These are phyloP conservation scores for Spergularia bocconei DNA, from an alignment of 148 eudicot species.

Conservation along the genomic window DNA sequence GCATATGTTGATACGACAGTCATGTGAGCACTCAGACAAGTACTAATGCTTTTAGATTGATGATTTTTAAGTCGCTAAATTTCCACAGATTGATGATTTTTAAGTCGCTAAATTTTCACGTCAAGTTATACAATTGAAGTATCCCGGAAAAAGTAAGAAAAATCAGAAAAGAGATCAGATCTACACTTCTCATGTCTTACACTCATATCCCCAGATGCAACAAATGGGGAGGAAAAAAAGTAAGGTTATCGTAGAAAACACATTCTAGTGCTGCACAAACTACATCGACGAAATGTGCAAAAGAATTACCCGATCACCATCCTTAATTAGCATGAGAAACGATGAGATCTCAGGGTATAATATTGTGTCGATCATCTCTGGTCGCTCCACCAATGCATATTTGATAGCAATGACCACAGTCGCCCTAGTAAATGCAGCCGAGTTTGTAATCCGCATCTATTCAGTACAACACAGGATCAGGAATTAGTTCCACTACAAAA, in stretches of 20 bases:
- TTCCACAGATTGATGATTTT: not conserved
- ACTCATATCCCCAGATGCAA: not conserved
- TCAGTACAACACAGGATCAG: constrained; percentile 9
- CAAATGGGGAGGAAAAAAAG: not conserved
- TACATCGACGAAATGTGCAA: not conserved
- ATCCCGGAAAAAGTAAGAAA: not conserved
- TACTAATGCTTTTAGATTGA: no score
- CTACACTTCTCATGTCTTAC: no score
- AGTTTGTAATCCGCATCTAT: constrained; percentile 68
- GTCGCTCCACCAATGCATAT: constrained; percentile 91
- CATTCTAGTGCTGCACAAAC: not conserved
- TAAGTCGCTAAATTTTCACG: not conserved
- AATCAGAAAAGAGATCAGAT: not conserved
- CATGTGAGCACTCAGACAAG: no score
- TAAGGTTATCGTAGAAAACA: constrained; percentile 2
- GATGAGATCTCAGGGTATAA: constrained; percentile 89
- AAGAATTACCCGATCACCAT: constrained; percentile 75
- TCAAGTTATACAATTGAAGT: not conserved
- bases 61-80: not conserved
- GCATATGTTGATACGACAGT: not conserved
- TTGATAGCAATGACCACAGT: constrained; percentile 90
- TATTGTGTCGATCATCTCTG: constrained; percentile 85
- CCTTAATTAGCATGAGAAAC: constrained; percentile 87
- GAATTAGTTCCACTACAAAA: not conserved
- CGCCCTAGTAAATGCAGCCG: constrained; percentile 91